Base-by-base conservation (phyloP, 2,329 filamentous ascomycete genomes). In the Fusarium torreyae region DNA sequence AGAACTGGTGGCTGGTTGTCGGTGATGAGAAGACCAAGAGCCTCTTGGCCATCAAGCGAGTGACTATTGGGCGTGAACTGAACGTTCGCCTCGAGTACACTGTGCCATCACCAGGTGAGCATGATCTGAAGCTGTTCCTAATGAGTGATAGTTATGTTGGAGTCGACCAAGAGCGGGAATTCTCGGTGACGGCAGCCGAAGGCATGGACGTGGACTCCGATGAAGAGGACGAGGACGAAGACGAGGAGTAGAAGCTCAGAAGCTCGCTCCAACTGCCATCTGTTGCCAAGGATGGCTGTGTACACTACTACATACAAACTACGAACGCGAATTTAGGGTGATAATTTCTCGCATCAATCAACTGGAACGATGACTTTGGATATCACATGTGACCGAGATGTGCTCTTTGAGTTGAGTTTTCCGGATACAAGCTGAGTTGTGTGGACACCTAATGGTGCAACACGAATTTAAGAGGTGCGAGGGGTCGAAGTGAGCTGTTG, bases 1-100 rank as follows among this genome's bases (percentile, higher is more conserved):
- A 99, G 86, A 97, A 96, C 78, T 99, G 94, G 94, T 99, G 96
- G 96, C 83, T 99, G 57, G 93, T 99, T 20, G 93, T 99, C 34
- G 95, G 94, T 31, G 94, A 98, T 74, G 94, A 98, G 82, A 92
- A 89, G 78, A 93, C 92, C 40, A 95, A 94, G 84, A 94, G 87
- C 68, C 84, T 99, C 66, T 85, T 98, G 60, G 94, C 93, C 4
- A 97, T 98, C 84, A 99, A 98, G 86, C 89, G 95, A 72, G 91
- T 99, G 63, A 97, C 94, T 2, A 91, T 99, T 68, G 92, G 90
- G 40, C 88, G 88, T 73, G 90, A 92, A 77, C 82, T 97, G 74
- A 91, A 93, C 75, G 87, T 94, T 59, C 90, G 89, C 76, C 83
- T 99, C 68, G 94, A 98, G 81, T 97, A 94, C 79, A 93, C 94